These are phyloP conservation scores for Lentinus brumalis DNA, from an alignment of 768 basidiomycete species.

Conservation along the genomic window DNA sequence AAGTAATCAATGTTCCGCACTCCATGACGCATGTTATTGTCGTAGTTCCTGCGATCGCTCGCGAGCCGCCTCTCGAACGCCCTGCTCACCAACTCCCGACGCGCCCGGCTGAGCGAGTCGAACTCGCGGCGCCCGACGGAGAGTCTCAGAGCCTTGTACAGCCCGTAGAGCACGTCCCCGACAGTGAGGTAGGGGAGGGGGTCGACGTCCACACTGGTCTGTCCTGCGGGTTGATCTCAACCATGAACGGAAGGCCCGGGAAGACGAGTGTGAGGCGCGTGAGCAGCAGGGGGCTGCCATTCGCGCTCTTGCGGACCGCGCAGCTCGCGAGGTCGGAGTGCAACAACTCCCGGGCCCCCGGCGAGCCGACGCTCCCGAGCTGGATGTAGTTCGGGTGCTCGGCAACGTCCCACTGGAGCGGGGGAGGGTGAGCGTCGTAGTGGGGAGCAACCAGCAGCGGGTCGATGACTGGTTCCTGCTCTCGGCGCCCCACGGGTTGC, in stretches of 20 bases:
- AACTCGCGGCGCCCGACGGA: constrained; percentile 45
- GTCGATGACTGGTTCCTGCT: constrained; percentile 3
- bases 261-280: not conserved
- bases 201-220: constrained; percentile 16
- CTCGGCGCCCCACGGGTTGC: not conserved
- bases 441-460: constrained; percentile 9
- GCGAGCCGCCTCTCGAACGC: constrained; percentile 6
- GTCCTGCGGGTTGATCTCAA: constrained; percentile 27
- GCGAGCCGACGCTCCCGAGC: not conserved
- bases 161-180: constrained; percentile 47
- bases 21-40: constrained; percentile 6
- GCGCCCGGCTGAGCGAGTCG: constrained; percentile 24
- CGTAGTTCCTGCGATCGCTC: constrained; percentile 6
- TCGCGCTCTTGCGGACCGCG: not conserved
- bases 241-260: constrained; percentile 5
- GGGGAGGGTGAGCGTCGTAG: constrained; percentile 4
- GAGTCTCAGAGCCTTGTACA: constrained; percentile 48
- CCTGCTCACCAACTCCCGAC: not conserved
- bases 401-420: constrained; percentile 14
- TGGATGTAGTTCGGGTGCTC: not conserved
- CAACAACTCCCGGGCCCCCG: not conserved
- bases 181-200: constrained; percentile 38
- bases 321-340: not conserved
- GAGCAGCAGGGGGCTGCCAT: not conserved
- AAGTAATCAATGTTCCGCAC: constrained; percentile 11